Evolutionary conservation across 225 moss, liverwort and hornwort genomes (phyloP).

Genomic region (Sphagnum contortum): DNA sequence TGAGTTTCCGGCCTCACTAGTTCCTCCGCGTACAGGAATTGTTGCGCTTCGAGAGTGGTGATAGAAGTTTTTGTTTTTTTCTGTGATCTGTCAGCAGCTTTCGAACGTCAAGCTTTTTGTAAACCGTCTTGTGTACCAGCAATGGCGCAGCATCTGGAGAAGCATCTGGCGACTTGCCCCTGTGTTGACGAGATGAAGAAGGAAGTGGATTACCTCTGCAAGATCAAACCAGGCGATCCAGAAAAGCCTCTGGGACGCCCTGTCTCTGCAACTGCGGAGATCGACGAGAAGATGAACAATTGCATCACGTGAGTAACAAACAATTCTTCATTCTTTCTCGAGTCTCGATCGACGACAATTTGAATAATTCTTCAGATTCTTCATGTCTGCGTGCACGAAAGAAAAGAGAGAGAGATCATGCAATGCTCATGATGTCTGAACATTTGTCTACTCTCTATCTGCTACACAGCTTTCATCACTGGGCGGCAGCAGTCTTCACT

Average conservation of each 20-base stretch:
- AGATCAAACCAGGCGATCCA: conserved; percentile 3
- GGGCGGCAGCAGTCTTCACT: conserved; percentile 5
- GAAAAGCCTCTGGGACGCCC: conserved; percentile 1
- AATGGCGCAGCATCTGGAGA: too few relatives aligned
- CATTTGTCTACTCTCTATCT: not conserved
- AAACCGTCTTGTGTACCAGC: too few relatives aligned
- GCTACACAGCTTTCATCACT: conserved; percentile 8
- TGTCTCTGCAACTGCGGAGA: conserved; percentile 3
- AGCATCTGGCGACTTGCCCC: too few relatives aligned
- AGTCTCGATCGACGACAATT: not conserved
- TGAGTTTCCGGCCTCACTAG: too few relatives aligned
- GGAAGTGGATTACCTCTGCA: conserved; percentile 8
- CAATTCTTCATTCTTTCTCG: not conserved
- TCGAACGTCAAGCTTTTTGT: too few relatives aligned
- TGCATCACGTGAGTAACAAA: conserved; percentile 8
- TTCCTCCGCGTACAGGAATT: too few relatives aligned
- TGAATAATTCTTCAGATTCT: not conserved
- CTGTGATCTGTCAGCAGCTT: too few relatives aligned
- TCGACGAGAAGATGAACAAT: conserved; percentile 10
- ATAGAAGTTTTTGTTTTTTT: too few relatives aligned
- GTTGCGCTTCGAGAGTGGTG: too few relatives aligned
- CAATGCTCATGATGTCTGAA: not conserved
- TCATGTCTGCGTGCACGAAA: too few relatives aligned
- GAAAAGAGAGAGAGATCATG: not conserved
- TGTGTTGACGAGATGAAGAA: conserved; percentile 9